A percentile compares a stretch with the other conserved stretches of the same genome.
Conservation (phyloP, 257 asterid species). For the Solanum chmielewskii region DNA sequence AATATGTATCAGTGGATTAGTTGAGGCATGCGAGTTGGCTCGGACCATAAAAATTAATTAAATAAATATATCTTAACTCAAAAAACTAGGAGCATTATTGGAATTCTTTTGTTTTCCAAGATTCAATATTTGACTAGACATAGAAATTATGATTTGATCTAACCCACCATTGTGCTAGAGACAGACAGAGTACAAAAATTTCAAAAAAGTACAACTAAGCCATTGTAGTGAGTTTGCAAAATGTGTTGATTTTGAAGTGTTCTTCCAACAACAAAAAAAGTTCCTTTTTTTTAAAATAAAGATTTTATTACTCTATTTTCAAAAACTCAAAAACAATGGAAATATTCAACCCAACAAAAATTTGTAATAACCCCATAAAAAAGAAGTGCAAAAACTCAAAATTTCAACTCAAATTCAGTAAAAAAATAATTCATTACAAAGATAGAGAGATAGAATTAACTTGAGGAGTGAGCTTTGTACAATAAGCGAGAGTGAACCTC, state of each 20-base stretch:
- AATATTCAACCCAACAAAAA: neutral
- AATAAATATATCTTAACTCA: neutral
- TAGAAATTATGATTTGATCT: neutral
- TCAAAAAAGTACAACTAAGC: neutral
- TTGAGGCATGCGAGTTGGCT: neutral
- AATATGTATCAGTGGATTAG: neutral
- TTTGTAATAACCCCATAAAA: neutral
- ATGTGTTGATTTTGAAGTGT: neutral
- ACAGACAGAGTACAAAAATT: neutral
- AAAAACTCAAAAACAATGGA: neutral
- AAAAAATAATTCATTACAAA: neutral
- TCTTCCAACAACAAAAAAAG: neutral
- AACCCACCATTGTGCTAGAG: neutral
- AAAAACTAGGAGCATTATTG: neutral
- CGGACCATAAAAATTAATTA: neutral
- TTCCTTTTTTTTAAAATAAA: neutral
- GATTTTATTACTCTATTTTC: neutral
- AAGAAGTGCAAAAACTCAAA: neutral
- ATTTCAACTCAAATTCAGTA: neutral
- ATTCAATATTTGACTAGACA: neutral
- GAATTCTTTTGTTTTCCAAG: neutral
- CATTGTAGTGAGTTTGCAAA: neutral
- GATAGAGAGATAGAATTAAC: slow-evolving; percentile 19
- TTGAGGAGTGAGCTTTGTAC: slow-evolving; percentile 76
- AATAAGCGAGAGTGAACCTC: slow-evolving; percentile 80